These are phyloP conservation scores for Leccinum huronense DNA, from an alignment of 1,284 basidiomycete species.

Conservation along the genomic window DNA sequence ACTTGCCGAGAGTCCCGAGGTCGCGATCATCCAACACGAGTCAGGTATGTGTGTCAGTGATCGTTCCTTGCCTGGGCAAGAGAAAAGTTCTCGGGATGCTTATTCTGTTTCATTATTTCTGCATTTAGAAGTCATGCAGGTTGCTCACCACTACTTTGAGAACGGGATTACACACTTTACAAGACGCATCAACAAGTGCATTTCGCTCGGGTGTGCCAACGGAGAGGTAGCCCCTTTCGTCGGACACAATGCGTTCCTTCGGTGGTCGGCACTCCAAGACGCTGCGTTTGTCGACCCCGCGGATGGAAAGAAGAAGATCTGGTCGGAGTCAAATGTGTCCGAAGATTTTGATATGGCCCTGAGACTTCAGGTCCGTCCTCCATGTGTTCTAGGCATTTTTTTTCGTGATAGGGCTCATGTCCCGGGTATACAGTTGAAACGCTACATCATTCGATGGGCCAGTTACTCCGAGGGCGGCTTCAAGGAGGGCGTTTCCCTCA, in stretches of 20 bases:
- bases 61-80: background rate
- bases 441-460: slow-evolving; percentile 81
- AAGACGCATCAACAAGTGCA: slow-evolving; percentile 72
- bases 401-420: background rate
- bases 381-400: background rate
- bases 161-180: slow-evolving; percentile 86
- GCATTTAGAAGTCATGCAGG: slow-evolving; percentile 73
- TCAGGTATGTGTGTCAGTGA: slow-evolving; percentile 44
- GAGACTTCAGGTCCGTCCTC: slow-evolving; percentile 16
- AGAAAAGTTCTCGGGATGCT: slow-evolving; percentile 2
- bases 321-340: slow-evolving; percentile 82
- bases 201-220: slow-evolving; percentile 72
- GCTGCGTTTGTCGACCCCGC: slow-evolving; percentile 63
- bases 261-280: slow-evolving; percentile 83
- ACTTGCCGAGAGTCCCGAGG: slow-evolving; percentile 59
- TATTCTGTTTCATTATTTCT: background rate
- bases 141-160: slow-evolving; percentile 84
- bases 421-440: slow-evolving; percentile 43
- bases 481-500: slow-evolving; percentile 84
- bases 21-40: slow-evolving; percentile 84
- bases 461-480: slow-evolving; percentile 80
- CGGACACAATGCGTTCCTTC: slow-evolving; percentile 85
- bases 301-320: slow-evolving; percentile 66
- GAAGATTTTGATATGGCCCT: slow-evolving; percentile 89
- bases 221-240: slow-evolving; percentile 85